Evolutionary conservation across 73 alveolate species (phyloP).

Genomic region (Blepharisma stoltei): DNA sequence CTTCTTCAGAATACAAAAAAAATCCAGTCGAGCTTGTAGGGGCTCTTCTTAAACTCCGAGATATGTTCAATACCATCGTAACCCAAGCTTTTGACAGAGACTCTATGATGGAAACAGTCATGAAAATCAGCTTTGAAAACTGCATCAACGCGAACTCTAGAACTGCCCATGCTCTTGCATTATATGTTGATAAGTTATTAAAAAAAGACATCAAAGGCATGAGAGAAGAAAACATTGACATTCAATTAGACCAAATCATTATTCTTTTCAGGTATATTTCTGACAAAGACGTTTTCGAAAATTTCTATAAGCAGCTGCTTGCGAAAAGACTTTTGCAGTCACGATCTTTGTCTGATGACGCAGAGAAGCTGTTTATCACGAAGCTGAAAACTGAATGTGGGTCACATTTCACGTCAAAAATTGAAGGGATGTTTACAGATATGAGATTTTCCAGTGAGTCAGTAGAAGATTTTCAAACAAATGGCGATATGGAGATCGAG

Average conservation of each 20-base stretch:
- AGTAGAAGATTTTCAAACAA: slow-evolving; percentile 40
- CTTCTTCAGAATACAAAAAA: slow-evolving; percentile 20
- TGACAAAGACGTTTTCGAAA: slow-evolving; percentile 68
- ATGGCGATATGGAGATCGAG: slow-evolving; percentile 41
- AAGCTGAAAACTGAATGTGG: slow-evolving; percentile 73
- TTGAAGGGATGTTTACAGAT: slow-evolving; percentile 75
- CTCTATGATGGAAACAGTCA: slow-evolving; percentile 30
- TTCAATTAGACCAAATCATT: slow-evolving; percentile 39
- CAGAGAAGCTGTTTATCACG: slow-evolving; percentile 58
- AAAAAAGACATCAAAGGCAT: slow-evolving; percentile 52
- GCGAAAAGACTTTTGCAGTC: slow-evolving; percentile 49
- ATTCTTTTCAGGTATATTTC: slow-evolving; percentile 49
- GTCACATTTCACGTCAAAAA: slow-evolving; percentile 50
- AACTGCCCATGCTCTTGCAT: slow-evolving; percentile 48
- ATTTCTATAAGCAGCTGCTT: slow-evolving; percentile 50
- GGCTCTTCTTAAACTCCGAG: slow-evolving; percentile 42
- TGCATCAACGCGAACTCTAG: slow-evolving; percentile 35
- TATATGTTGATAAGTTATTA: slow-evolving; percentile 44
- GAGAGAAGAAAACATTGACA: slow-evolving; percentile 51
- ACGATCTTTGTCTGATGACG: slow-evolving; percentile 51
- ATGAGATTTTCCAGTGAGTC: slow-evolving; percentile 50
- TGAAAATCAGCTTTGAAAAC: slow-evolving; percentile 55
- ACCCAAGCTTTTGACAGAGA: slow-evolving; percentile 48
- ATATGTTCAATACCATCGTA: slow-evolving; percentile 41
- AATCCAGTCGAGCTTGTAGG: slow-evolving; percentile 41